Base-by-base conservation (phyloP, 1,284 basidiomycete genomes). In the Malassezia japonica region DNA sequence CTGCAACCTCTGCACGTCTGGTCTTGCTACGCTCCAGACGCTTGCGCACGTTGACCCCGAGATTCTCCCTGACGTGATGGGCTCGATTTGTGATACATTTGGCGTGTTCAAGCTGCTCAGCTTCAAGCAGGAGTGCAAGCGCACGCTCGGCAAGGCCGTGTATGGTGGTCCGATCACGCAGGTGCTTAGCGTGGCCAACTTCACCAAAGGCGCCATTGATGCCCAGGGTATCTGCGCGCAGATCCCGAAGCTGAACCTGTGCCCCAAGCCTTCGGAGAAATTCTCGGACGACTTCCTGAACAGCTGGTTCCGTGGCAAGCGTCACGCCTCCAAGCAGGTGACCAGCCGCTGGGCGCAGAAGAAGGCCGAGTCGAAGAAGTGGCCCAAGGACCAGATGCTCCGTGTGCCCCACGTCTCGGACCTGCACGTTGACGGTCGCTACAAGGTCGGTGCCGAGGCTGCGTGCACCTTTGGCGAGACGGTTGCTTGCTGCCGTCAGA, bases 401-500 rank as follows among this genome's bases (percentile, higher is more conserved):
- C 85, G 83, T 62, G 81, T 87, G 1, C 72, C 86, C 34, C 86
- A 87, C 64, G 58, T 87, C 9, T 85, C 83, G 0, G 85, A 87
- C 63, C 76, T 85, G 53, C 86, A 87, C 72, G 73, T 87, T 43
- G 86, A 87, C 67, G 81, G 85, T 80, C 83, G 83, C 24, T 87
- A 81, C 68, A 78, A 82, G 12, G 85, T 80, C 34, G 82, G 83
- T 13, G 75, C 82, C 4, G 85, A 87, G 72, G 83, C 80, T 8
- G 82, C 84, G 62, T 87, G 85, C 66, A 81, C 80, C 18, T 77
- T 77, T 15, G 80, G 80, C n/a, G 50, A 32, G n/a, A 53, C 50
- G 6, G 46, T 53, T 20, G 72, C 81, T 4, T 87, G 85, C 73
- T 87, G 85, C 65, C 79, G 85, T 27, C 69, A 74, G 25, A 80